A percentile compares a stretch with the other conserved stretches of the same genome.
Conservation (phyloP, 108 stramenopile species). For the Pseudonitzschia multiseries region DNA sequence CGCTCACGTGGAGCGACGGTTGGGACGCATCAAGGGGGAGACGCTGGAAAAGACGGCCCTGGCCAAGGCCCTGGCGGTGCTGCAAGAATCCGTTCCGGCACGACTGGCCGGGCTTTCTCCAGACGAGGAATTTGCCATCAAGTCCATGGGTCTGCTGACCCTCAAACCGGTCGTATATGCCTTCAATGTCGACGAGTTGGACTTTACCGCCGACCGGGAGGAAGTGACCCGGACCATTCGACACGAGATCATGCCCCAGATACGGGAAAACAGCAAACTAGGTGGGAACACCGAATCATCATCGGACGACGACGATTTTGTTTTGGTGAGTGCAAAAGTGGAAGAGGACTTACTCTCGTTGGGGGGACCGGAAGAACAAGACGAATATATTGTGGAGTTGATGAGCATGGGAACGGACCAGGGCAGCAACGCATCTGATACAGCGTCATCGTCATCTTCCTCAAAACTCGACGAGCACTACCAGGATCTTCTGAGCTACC, state of each 20-base stretch:
- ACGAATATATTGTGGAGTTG: conserved; percentile 7
- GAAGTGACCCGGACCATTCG: conserved; percentile 42
- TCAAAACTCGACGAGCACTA: conserved; percentile 29
- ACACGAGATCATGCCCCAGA: conserved; percentile 43
- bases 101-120: conserved; percentile 51
- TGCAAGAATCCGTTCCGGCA: conserved; percentile 69
- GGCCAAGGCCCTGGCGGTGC: conserved; percentile 42
- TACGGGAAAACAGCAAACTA: not conserved
- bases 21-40: conserved; percentile 38
- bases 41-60: conserved; percentile 66
- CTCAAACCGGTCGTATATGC: conserved; percentile 88
- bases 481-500: conserved; percentile 41
- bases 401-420: conserved; percentile 17
- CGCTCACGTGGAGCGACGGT: conserved; percentile 81
- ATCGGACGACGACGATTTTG: conserved; percentile 31
- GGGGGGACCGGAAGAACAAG: conserved; percentile 5
- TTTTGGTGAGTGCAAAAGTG: conserved; percentile 82
- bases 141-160: conserved; percentile 76
- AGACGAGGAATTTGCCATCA: conserved; percentile 46
- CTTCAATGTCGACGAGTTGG: conserved; percentile 90
- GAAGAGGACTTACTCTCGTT: conserved; percentile 63
- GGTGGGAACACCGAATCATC: not conserved
- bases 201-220: conserved; percentile 44
- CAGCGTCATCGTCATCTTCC: conserved; percentile 63
- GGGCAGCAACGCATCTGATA: conserved; percentile 34